These are phyloP conservation scores for Tolypocladium inflatum DNA, from an alignment of 2,329 filamentous ascomycete genomes.

Conservation along the genomic window DNA sequence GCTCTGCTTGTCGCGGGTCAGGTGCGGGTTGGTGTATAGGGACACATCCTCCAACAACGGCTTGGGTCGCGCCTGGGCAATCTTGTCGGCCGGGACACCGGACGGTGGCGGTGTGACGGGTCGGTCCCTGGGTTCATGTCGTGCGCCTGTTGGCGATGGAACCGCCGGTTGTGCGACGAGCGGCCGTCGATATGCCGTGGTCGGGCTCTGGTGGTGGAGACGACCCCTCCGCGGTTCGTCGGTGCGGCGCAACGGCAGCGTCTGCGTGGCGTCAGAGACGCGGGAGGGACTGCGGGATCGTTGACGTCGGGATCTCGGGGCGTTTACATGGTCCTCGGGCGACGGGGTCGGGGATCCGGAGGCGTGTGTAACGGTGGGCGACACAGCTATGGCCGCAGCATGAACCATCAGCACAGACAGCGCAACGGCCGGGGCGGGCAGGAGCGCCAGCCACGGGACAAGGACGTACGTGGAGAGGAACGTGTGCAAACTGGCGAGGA, in stretches of 20 bases:
- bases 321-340: slow-evolving; percentile 40
- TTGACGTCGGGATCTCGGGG: slow-evolving; percentile 38
- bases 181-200: slow-evolving; percentile 34
- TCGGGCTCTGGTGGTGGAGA: slow-evolving; percentile 25
- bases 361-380: slow-evolving; percentile 19
- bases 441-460: slow-evolving; percentile 3
- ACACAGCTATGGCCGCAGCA: slow-evolving; percentile 18
- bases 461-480: slow-evolving; percentile 49
- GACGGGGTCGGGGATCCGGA: slow-evolving; percentile 48
- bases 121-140: slow-evolving; percentile 15
- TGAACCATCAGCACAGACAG: slow-evolving; percentile 17
- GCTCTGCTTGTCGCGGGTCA: slow-evolving; percentile 51
- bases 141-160: slow-evolving; percentile 18
- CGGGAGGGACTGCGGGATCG: slow-evolving; percentile 46
- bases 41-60: slow-evolving; percentile 58
- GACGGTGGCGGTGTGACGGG: slow-evolving; percentile 16
- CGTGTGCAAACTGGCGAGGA: slow-evolving; percentile 52
- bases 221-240: slow-evolving; percentile 31
- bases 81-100: slow-evolving; percentile 29
- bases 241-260: slow-evolving; percentile 31
- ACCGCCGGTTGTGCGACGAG: slow-evolving; percentile 35
- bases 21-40: slow-evolving; percentile 52
- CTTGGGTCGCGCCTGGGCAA: slow-evolving; percentile 32
- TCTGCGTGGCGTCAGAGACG: slow-evolving; percentile 33
- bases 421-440: not conserved